phyloP scores from a whole-genome alignment of 179 eudicot genomes.

The Beta corolliflora region DNA sequence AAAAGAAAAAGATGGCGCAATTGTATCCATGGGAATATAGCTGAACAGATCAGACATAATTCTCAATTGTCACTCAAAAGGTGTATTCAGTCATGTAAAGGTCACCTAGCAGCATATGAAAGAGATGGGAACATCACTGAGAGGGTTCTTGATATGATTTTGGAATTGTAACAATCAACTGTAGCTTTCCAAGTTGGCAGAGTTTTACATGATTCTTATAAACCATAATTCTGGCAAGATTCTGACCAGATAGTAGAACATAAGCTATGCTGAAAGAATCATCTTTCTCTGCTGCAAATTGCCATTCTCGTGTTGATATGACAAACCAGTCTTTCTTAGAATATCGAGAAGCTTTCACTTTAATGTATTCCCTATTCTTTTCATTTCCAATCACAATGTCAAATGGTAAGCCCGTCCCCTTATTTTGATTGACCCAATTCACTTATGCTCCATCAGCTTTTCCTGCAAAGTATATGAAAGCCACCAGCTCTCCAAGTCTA shows the following conservation, averaged over 20 bases:
- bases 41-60: not conserved
- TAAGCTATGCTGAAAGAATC: constrained; percentile 77
- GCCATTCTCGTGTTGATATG: constrained; percentile 84
- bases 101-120: not conserved
- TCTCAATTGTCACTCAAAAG: not conserved
- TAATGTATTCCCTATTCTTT: constrained; percentile 57
- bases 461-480: too few relatives aligned
- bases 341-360: constrained; percentile 87
- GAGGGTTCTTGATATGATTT: constrained; percentile 29
- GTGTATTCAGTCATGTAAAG: not conserved
- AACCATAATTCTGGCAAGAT: constrained; percentile 49
- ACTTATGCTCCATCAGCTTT: too few relatives aligned
- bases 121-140: not conserved
- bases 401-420: constrained; percentile 41
- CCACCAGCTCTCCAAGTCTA: too few relatives aligned
- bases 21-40: not conserved
- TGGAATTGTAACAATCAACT: constrained; percentile 59
- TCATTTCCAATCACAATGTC: constrained; percentile 53
- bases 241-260: constrained; percentile 46
- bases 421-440: too few relatives aligned
- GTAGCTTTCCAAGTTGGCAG: constrained; percentile 65
- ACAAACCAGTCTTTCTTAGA: constrained; percentile 71
- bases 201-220: constrained; percentile 69
- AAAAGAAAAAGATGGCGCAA: too few relatives aligned
- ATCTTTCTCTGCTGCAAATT: constrained; percentile 75